Evolutionary conservation across 495 filamentous ascomycete species (phyloP).

Genomic region (Thozetella sp.): DNA sequence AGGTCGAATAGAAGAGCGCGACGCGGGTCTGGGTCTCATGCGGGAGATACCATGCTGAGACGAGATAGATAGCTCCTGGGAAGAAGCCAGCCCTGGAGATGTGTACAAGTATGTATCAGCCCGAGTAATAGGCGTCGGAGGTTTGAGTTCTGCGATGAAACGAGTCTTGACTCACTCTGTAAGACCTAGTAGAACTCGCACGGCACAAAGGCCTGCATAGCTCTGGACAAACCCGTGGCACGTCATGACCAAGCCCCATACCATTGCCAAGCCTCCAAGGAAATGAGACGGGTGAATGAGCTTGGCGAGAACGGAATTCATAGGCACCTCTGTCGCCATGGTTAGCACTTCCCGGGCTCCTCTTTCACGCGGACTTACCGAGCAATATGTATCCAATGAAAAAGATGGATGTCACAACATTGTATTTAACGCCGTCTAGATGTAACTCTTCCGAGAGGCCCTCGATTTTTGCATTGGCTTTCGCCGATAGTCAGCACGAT

Average conservation of each 20-base stretch:
- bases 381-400: not conserved
- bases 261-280: not conserved
- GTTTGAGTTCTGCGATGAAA: no score
- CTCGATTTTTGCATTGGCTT: not conserved
- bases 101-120: not conserved
- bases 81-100: not conserved
- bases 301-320: not conserved
- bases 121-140: not conserved
- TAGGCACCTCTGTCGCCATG: not conserved
- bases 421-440: not conserved
- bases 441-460: not conserved
- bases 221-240: not conserved
- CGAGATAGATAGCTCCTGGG: not conserved
- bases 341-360: not conserved
- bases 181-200: not conserved
- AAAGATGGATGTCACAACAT: not conserved
- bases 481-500: not conserved
- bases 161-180: not conserved
- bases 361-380: not conserved
- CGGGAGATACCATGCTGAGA: not conserved
- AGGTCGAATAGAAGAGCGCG: not conserved
- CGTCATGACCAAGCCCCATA: not conserved
- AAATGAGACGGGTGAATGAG: not conserved
- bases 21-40: not conserved
- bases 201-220: not conserved